These are phyloP conservation scores for Astrocystis sublimbata DNA, from an alignment of 495 filamentous ascomycete species.

Conservation along the genomic window DNA sequence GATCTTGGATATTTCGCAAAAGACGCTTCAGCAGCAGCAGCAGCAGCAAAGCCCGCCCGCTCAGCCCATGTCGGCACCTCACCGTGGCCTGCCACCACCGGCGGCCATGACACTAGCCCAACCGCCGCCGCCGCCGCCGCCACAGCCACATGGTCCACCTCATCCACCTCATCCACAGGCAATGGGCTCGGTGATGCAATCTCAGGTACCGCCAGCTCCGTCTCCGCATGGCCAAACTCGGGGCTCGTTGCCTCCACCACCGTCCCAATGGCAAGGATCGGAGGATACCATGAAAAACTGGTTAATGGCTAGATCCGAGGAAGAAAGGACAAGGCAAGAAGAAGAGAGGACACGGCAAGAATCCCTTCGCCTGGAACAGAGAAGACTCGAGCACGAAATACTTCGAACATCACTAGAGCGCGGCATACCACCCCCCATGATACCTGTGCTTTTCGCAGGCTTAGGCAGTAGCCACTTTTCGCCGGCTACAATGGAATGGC, in stretches of 20 bases:
- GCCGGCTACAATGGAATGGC: conserved; percentile 65
- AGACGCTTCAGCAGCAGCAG: conserved; percentile 40
- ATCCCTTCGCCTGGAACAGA: conserved; percentile 71
- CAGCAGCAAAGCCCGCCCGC: conserved; percentile 44
- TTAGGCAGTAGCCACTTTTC: conserved; percentile 66
- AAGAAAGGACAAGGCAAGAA: conserved; percentile 81
- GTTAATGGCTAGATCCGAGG: conserved; percentile 81
- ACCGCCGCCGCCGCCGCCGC: conserved; percentile 39
- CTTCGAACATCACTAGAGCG: conserved; percentile 75
- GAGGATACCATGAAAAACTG: conserved; percentile 83
- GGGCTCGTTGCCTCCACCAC: conserved; percentile 64
- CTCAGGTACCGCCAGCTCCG: conserved; percentile 35
- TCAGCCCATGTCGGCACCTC: conserved; percentile 68
- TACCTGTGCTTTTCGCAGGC: conserved; percentile 87
- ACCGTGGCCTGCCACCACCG: conserved; percentile 74
- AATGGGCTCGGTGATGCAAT: conserved; percentile 37
- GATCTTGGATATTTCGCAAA: conserved; percentile 50
- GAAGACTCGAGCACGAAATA: conserved; percentile 82
- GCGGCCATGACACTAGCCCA: conserved; percentile 68
- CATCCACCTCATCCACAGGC: conserved; percentile 40
- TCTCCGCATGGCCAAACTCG: conserved; percentile 44
- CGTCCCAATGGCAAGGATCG: conserved; percentile 70
- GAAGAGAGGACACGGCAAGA: conserved; percentile 88
- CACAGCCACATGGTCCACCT: too few relatives aligned
- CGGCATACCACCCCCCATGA: conserved; percentile 81